These are phyloP conservation scores for Cetraspora pellucida DNA, from an alignment of 192 early-diverging fungal genomes.

Conservation along the genomic window DNA sequence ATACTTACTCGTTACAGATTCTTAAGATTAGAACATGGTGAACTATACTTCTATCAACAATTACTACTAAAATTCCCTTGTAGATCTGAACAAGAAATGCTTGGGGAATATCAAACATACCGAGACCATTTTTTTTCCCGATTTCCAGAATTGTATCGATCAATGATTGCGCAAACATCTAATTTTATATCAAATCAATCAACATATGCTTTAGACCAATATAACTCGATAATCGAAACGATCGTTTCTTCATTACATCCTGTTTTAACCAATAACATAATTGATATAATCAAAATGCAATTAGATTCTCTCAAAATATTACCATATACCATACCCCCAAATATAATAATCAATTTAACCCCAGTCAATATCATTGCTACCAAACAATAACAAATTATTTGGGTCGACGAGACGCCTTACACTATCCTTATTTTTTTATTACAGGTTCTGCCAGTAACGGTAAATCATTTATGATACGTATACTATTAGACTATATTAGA, in stretches of 20 bases:
- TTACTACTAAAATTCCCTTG: background rate
- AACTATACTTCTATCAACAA: slow-evolving; percentile 15
- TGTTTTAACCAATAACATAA: background rate
- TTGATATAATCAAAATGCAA: background rate
- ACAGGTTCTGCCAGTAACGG: slow-evolving; percentile 9
- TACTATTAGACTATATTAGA: background rate
- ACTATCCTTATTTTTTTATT: slow-evolving; percentile 23
- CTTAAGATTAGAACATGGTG: background rate
- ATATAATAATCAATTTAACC: background rate
- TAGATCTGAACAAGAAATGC: background rate
- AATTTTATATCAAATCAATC: background rate
- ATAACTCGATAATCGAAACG: no score
- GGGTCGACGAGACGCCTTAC: background rate
- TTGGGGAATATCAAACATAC: background rate
- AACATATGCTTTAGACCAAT: no score
- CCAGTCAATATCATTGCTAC: no score
- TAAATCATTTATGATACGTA: background rate
- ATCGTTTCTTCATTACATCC: no score
- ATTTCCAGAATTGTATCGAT: background rate
- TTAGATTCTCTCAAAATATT: background rate
- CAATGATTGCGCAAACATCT: background rate
- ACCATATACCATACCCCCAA: background rate
- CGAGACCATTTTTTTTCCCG: background rate
- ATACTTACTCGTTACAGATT: background rate
- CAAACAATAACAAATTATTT: no score